Evolutionary conservation across 176 grass and related monocot genomes (phyloP).

Genomic region (Dendrocalamus sinicus): DNA sequence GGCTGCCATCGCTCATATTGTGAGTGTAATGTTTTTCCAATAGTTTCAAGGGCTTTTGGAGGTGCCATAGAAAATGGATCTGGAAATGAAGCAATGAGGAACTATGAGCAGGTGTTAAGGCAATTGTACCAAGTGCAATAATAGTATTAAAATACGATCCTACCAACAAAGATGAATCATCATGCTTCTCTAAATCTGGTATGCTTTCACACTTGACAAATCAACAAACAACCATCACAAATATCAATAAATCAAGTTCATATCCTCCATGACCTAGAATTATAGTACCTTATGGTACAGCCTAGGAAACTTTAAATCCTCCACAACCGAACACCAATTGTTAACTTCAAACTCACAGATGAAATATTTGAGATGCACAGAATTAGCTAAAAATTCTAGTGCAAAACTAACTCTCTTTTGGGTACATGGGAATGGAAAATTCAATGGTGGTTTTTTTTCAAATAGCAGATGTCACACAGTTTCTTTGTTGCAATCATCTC

Average conservation of each 20-base stretch:
- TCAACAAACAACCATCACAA: constrained; percentile 28
- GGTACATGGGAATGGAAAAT: not conserved
- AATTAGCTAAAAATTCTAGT: not conserved
- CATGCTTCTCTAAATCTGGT: not conserved
- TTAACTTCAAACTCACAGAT: not conserved
- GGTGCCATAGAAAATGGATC: constrained; percentile 96
- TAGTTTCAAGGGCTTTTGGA: constrained; percentile 93
- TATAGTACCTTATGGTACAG: not conserved
- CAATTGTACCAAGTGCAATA: not conserved
- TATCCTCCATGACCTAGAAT: not conserved
- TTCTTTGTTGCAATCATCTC: constrained; percentile 9
- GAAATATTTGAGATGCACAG: not conserved
- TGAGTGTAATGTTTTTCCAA: constrained; percentile 94
- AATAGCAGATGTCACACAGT: constrained; percentile 3
- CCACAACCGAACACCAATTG: not conserved
- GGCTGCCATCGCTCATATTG: constrained; percentile 98
- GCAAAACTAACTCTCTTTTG: not conserved
- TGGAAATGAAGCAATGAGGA: constrained; percentile 46
- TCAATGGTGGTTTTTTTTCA: not conserved
- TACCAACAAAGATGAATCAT: not conserved
- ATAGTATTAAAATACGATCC: not conserved
- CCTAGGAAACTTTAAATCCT: not conserved
- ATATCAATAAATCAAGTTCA: constrained; percentile 35
- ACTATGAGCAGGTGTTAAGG: constrained; percentile 31
- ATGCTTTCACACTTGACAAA: not conserved